Conservation (phyloP, 305 asterid species). For the Withania somnifera region DNA sequence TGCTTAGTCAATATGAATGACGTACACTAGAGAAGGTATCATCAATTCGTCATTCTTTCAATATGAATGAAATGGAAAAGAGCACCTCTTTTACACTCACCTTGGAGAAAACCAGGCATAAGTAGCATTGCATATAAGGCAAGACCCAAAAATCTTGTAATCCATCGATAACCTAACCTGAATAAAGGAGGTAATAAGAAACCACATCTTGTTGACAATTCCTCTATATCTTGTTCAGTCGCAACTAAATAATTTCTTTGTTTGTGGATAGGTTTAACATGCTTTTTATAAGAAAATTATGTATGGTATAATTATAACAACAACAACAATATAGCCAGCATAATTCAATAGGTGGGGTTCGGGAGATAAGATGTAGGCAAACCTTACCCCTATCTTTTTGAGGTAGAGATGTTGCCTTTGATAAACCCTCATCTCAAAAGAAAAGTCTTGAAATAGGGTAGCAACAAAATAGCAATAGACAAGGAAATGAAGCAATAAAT, state of each 20-base stretch:
- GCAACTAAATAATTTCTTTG: not conserved
- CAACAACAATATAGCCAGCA: not conserved
- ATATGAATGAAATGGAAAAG: not conserved
- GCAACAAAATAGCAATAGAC: not conserved
- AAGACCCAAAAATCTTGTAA: slow-evolving; percentile 71
- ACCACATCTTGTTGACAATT: not conserved
- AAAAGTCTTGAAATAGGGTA: not conserved
- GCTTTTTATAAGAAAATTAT: not conserved
- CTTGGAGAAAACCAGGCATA: slow-evolving; percentile 97
- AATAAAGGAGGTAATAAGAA: slow-evolving; percentile 30
- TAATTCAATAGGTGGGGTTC: not conserved
- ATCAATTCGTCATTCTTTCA: not conserved
- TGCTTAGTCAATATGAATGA: not conserved
- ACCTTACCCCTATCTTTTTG: not conserved
- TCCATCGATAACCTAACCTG: slow-evolving; percentile 99
- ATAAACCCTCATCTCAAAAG: not conserved
- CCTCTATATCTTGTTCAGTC: not conserved
- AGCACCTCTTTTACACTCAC: slow-evolving; percentile 22
- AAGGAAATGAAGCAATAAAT: not conserved
- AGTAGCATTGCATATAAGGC: slow-evolving; percentile 74
- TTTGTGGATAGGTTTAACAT: not conserved
- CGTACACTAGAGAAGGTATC: not conserved
- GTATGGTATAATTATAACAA: not conserved
- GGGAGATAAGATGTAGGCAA: not conserved
- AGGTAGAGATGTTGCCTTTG: not conserved